Evolutionary conservation across 1,284 basidiomycete genomes (phyloP).

Genomic region (Cerrena zonata): DNA sequence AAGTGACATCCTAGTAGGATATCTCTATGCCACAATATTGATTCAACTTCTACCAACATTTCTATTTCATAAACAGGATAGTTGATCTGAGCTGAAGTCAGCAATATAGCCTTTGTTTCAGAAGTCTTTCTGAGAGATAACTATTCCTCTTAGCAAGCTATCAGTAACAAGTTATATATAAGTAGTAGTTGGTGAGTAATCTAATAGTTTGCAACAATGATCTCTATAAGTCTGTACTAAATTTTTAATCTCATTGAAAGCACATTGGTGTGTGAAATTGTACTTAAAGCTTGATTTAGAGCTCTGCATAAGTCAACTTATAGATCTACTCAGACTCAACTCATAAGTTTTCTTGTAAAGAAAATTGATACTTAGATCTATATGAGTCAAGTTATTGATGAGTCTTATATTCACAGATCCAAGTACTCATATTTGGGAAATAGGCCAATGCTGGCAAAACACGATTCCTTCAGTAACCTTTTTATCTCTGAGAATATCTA

Average conservation of each 20-base stretch:
- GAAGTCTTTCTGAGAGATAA: conserved; percentile 16
- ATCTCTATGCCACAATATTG: conserved; percentile 17
- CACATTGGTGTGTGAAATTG: conserved; percentile 20
- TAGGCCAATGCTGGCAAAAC: too few relatives aligned
- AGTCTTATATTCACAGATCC: too few relatives aligned
- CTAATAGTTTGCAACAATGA: conserved; percentile 15
- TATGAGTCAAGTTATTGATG: too few relatives aligned
- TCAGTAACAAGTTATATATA: conserved; percentile 19
- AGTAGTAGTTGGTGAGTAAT: conserved; percentile 17
- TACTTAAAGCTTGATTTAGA: conserved; percentile 3
- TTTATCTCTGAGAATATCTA: too few relatives aligned
- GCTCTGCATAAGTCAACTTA: too few relatives aligned
- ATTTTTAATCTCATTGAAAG: conserved; percentile 24
- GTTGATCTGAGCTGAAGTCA: conserved; percentile 17
- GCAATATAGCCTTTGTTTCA: conserved; percentile 6
- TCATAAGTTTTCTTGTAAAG: too few relatives aligned
- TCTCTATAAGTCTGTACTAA: conserved; percentile 17
- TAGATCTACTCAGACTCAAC: too few relatives aligned
- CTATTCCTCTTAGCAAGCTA: conserved; percentile 12
- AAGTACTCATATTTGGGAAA: too few relatives aligned
- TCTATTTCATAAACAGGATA: conserved; percentile 24
- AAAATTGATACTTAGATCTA: too few relatives aligned
- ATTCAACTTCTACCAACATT: conserved; percentile 19
- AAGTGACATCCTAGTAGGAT: conserved; percentile 27
- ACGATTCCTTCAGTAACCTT: too few relatives aligned